These are phyloP conservation scores for Eucalyptus sideroxylon DNA, from an alignment of 345 rosid species.

Conservation along the genomic window DNA sequence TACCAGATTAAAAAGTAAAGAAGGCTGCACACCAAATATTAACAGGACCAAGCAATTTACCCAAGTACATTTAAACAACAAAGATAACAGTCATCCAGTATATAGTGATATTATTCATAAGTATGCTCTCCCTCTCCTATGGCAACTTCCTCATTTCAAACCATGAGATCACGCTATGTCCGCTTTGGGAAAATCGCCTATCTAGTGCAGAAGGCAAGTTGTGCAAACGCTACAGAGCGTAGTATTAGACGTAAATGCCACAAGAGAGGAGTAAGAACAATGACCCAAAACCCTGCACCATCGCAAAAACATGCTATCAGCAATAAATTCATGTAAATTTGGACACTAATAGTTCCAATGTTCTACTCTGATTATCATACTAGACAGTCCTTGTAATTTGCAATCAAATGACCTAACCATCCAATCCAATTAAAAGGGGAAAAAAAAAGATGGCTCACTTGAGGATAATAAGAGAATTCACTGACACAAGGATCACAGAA, in stretches of 20 bases:
- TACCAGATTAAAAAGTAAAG: neutral
- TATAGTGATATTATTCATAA: neutral
- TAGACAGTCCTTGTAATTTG: neutral
- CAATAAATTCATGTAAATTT: neutral
- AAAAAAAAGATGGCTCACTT: neutral
- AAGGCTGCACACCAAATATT: neutral
- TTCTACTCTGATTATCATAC: neutral
- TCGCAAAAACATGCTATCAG: neutral
- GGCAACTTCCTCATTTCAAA: neutral
- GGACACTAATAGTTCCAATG: neutral
- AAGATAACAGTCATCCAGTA: neutral
- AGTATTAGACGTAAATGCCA: conserved; percentile 65
- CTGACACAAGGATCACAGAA: neutral
- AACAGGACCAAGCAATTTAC: neutral
- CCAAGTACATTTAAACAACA: neutral
- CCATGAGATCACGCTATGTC: neutral
- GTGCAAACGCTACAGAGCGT: neutral
- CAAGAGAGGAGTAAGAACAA: conserved; percentile 81
- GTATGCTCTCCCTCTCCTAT: neutral
- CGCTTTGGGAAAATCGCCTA: neutral
- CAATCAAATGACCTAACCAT: neutral
- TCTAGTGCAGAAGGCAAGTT: neutral
- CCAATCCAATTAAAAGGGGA: neutral
- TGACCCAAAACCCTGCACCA: conserved; percentile 87
- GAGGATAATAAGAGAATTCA: neutral